A percentile compares a stretch with the other conserved stretches of the same genome.
Conservation (phyloP, 2,329 filamentous ascomycete genomes). For the Bipolaris zeicola region DNA sequence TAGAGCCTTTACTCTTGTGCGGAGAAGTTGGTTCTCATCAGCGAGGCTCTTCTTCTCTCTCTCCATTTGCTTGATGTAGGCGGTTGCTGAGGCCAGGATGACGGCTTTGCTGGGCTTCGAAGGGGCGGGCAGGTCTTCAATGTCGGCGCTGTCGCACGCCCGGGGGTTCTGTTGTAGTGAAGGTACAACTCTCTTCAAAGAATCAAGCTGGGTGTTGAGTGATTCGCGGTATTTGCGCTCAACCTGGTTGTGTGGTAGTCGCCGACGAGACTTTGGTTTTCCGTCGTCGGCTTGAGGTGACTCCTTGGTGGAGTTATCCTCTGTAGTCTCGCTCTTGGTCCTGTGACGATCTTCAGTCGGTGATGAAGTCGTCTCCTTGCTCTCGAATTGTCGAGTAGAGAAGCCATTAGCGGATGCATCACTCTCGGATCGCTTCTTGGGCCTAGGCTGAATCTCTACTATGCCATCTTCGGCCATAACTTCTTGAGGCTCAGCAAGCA, state of each 20-base stretch:
- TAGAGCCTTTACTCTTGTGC: slow-evolving; percentile 50
- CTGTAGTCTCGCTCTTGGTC: slow-evolving; percentile 42
- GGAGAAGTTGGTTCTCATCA: slow-evolving; percentile 48
- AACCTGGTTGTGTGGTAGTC: slow-evolving; percentile 53
- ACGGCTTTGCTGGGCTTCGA: slow-evolving; percentile 54
- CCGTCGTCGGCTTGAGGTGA: slow-evolving; percentile 29
- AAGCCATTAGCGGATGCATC: slow-evolving; percentile 36
- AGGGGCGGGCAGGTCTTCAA: slow-evolving; percentile 51
- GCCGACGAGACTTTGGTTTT: slow-evolving; percentile 44
- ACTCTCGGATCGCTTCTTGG: slow-evolving; percentile 47
- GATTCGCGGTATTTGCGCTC: slow-evolving; percentile 56
- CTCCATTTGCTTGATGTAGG: slow-evolving; percentile 55
- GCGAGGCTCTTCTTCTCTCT: slow-evolving; percentile 49
- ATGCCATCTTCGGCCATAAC: slow-evolving; percentile 44
- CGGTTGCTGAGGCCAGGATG: slow-evolving; percentile 53
- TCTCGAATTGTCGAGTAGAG: slow-evolving; percentile 39
- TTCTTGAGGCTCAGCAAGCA: slow-evolving; percentile 39
- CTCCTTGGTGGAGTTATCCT: slow-evolving; percentile 35
- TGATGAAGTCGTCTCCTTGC: slow-evolving; percentile 22
- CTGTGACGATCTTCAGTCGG: slow-evolving; percentile 25
- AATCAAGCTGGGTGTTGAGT: slow-evolving; percentile 54
- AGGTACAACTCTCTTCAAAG: slow-evolving; percentile 48
- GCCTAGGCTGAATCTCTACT: slow-evolving; percentile 45
- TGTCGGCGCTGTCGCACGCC: slow-evolving; percentile 49
- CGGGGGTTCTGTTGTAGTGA: slow-evolving; percentile 47